A percentile compares a stretch with the other conserved stretches of the same genome.
These are phyloP conservation scores for Pythium dissotocum DNA, from an alignment of 352 stramenopile genomes.

Conservation along the genomic window DNA sequence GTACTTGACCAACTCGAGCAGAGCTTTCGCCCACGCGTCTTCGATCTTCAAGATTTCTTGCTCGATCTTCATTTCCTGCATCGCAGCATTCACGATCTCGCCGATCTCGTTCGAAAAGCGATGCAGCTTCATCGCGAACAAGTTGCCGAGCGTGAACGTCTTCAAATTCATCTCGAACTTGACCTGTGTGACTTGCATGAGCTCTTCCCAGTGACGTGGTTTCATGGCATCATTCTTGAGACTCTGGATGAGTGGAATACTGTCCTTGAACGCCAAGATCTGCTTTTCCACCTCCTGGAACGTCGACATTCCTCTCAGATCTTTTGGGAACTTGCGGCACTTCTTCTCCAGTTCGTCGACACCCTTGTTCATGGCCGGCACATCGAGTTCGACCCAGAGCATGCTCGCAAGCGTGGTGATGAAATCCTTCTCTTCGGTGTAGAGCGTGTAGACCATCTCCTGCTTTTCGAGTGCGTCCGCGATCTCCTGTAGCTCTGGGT, in stretches of 20 bases:
- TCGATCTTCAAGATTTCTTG: conserved; percentile 93
- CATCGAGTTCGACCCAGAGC: conserved; percentile 93
- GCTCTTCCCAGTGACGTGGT: conserved; percentile 87
- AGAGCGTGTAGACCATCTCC: conserved; percentile 89
- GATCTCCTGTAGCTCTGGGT: conserved; percentile 90
- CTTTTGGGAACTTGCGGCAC: conserved; percentile 90
- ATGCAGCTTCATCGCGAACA: conserved; percentile 93
- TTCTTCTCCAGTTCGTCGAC: conserved; percentile 93
- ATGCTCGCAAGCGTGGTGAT: conserved; percentile 86
- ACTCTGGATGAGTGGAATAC: conserved; percentile 92
- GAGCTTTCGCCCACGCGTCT: conserved; percentile 86
- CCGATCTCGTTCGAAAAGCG: conserved; percentile 89
- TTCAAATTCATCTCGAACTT: conserved; percentile 93
- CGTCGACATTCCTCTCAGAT: conserved; percentile 89
- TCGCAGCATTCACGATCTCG: conserved; percentile 92
- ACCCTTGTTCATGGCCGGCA: conserved; percentile 89
- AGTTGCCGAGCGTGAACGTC: conserved; percentile 89
- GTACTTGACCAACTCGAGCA: conserved; percentile 92
- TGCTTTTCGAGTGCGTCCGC: conserved; percentile 88
- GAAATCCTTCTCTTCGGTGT: conserved; percentile 94
- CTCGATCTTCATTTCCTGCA: conserved; percentile 95
- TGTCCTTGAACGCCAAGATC: conserved; percentile 93
- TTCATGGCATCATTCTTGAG: conserved; percentile 96
- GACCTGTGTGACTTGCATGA: conserved; percentile 89
- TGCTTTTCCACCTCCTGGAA: conserved; percentile 92